Evolutionary conservation across 768 basidiomycete species (phyloP), one percentile per base, ranked within the genome.

Genomic region (Austroboletus eburneus): DNA sequence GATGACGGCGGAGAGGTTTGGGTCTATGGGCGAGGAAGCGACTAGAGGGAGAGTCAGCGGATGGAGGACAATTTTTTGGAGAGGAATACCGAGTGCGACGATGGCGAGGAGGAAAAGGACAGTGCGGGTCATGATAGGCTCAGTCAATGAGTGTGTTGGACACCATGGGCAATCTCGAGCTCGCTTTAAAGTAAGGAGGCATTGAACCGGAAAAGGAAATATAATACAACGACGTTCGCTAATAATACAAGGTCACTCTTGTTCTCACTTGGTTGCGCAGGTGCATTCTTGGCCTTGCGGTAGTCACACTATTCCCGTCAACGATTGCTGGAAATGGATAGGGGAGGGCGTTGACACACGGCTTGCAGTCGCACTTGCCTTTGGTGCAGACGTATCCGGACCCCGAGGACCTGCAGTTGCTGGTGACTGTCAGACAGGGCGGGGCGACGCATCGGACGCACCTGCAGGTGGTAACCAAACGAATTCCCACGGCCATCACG

Each of bases 361-460:
- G 29, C 8, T 46, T 17, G 54, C 69, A 70, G 36, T 58, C 40
- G 36, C 69, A 70, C 34, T 54, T 53, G 43, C 56, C 57, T 46
- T 60, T 64, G 2, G 62, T 34, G 42, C 69, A 70, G 3, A 44
- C 13, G 37, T 68, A 70, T 29, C 59, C 62, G 8, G 65, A 59
- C 34, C 66, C 67, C 14, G 46, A 24, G 27, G 66, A 55, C 8
- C 64, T 62, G 41, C 67, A 70, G 24, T 61, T 51, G 22, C 69
- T 70, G 30, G 4, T 14, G 3, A 48, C 14, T 35, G 37, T 25
- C 40, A 49, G 43, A 21, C 1, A 17, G 16, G 12, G 23, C 2
- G 9, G 8, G 16, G 29, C 3, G 22, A 17, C 7, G 13, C 13
- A 9, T 20, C 6, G 18, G 5, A 51, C 65, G 18, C 35, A 66